Evolutionary conservation across 164 flowering plant species (phyloP), one percentile per base, ranked within the genome.

Genomic region (Dillenia turbinata): DNA sequence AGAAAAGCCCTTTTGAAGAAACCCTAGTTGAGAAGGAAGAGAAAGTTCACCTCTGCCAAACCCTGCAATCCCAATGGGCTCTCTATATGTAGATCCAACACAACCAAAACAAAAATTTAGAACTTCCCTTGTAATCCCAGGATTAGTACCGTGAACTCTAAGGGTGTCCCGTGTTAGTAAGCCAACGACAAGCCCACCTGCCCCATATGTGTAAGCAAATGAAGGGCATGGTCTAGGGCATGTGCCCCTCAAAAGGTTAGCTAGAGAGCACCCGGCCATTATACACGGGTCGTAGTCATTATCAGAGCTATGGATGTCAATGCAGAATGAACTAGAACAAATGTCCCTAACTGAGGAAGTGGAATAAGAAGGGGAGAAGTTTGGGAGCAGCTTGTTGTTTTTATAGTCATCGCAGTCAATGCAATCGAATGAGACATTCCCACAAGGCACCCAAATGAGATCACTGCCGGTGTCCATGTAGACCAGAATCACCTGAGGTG

Each of bases 361-460:
- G 1, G 93, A 85, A 44, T 13, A 56, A 10, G 83, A 72, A 59
- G 87, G 90, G 66, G 85, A 83, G 68, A 78, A 85, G 50, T 70
- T 54, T 11, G 77, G 19, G 46, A 63, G 65, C 17, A 76, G 11
- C 68, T 71, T 83, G 57, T 69, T 68, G 63, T 71, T 77, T 60
- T 69, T 79, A 52, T 77, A 83, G 22, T 79, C 81, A 61, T 83
- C 80, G 62, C 93, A 87, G 15, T 85, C 83, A 24, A 85, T 69
- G 78, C 93, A 87, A 57, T 82, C 82, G 61, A 87, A 87, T 5
- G 86, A 65, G n/a, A 85, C 56, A 61, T 80, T 83, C 16, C 87
- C 89, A 74, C 93, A 87, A 14, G 93, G 93, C 40, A 87, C 90
- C 93, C 93, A 87, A 58, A 84, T 85, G 0, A 87, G 93, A 64